Evolutionary conservation across 2,329 filamentous ascomycete genomes (phyloP).

Genomic region (Eutypa lata): DNA sequence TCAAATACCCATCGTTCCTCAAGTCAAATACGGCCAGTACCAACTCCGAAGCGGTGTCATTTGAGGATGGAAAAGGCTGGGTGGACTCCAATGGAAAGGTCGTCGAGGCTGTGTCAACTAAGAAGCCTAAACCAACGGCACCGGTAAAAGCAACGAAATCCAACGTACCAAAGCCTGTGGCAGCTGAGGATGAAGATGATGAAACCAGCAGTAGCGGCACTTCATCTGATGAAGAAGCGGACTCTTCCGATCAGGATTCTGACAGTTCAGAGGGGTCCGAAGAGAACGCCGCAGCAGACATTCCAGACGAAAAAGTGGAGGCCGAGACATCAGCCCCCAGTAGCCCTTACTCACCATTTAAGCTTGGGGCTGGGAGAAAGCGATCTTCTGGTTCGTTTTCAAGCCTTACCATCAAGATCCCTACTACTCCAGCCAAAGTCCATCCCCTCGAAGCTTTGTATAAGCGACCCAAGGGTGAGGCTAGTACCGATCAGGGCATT

Average conservation of each 20-base stretch:
- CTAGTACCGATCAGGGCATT: constrained; percentile 30
- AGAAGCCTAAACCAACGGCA: constrained; percentile 25
- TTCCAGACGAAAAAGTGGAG: constrained; percentile 16
- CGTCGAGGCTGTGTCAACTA: constrained; percentile 57
- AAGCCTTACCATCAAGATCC: constrained; percentile 54
- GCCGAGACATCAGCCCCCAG: constrained; percentile 12
- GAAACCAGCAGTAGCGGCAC: constrained; percentile 38
- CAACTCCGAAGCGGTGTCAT: constrained; percentile 53
- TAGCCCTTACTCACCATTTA: constrained; percentile 17
- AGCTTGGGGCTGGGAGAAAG: constrained; percentile 36
- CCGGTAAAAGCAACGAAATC: constrained; percentile 17
- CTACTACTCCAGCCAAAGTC: constrained; percentile 49
- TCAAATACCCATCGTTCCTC: constrained; percentile 78
- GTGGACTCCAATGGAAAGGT: constrained; percentile 75
- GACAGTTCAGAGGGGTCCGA: constrained; percentile 20
- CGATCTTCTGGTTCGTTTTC: constrained; percentile 49
- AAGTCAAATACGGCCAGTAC: constrained; percentile 50
- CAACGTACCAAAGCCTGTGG: constrained; percentile 12
- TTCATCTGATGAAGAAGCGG: constrained; percentile 28
- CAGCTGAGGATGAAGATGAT: constrained; percentile 22
- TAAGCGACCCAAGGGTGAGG: constrained; percentile 61
- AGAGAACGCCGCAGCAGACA: constrained; percentile 5
- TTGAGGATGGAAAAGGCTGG: constrained; percentile 85
- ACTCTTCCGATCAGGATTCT: constrained; percentile 29
- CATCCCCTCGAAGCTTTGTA: constrained; percentile 92